Conservation (phyloP, 2,329 filamentous ascomycete genomes). For the Dactylellina leptospora region DNA sequence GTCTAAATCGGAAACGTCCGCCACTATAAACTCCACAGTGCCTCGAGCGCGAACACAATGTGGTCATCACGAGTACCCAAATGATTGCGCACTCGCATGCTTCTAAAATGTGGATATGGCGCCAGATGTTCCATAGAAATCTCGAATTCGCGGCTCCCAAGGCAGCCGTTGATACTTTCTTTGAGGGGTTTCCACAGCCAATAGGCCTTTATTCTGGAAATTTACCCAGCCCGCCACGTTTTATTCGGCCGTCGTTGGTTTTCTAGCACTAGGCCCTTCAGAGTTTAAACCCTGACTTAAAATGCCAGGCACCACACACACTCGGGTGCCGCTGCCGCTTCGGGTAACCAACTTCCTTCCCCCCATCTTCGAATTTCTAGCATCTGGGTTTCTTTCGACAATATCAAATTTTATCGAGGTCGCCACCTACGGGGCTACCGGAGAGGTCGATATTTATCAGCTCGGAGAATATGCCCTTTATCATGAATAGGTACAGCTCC, state of each 20-base stretch:
- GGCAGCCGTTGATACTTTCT: conserved; percentile 38
- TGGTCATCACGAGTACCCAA: conserved; percentile 7
- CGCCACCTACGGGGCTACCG: background rate
- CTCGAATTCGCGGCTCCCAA: conserved; percentile 28
- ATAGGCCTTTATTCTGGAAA: conserved; percentile 44
- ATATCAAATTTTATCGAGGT: conserved; percentile 5
- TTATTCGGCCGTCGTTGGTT: conserved; percentile 9
- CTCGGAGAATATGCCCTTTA: background rate
- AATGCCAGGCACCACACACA: conserved; percentile 50
- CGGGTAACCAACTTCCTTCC: conserved; percentile 31
- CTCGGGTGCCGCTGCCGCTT: conserved; percentile 49
- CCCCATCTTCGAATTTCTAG: conserved; percentile 1
- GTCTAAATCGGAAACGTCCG: conserved; percentile 15
- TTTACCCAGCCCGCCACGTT: conserved; percentile 41
- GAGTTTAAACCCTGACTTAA: conserved; percentile 12
- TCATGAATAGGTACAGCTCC: too few species aligned
- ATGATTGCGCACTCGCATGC: conserved; percentile 23
- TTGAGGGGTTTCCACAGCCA: conserved; percentile 31
- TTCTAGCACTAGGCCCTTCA: conserved; percentile 14
- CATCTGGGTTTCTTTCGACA: background rate
- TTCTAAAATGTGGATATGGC: conserved; percentile 50
- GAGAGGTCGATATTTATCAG: too few species aligned
- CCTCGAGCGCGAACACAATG: background rate
- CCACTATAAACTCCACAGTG: too few species aligned
- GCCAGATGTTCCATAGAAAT: conserved; percentile 22